These are phyloP conservation scores for Hanseniaspora occidentalis DNA, from an alignment of 805 yeast genomes.

Conservation along the genomic window DNA sequence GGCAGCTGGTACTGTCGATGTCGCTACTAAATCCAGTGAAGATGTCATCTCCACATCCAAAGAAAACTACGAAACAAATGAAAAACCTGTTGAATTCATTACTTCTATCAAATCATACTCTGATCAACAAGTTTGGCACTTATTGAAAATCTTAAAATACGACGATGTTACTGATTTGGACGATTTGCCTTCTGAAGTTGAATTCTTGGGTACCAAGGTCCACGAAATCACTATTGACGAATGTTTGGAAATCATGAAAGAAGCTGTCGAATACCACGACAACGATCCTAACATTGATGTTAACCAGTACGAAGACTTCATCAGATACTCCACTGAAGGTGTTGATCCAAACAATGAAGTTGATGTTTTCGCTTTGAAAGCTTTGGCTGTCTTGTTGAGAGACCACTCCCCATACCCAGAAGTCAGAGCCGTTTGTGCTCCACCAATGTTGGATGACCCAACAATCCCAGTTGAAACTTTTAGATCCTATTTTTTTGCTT, in stretches of 20 bases:
- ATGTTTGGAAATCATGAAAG: conserved; percentile 28
- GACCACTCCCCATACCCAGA: conserved; percentile 51
- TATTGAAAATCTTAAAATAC: conserved; percentile 4
- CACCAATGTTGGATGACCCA: conserved; percentile 31
- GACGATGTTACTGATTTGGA: conserved; percentile 10
- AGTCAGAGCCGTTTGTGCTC: conserved; percentile 49
- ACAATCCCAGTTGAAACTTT: conserved; percentile 37
- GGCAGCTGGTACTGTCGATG: conserved; percentile 28
- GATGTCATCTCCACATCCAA: background rate
- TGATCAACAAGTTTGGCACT: conserved; percentile 7
- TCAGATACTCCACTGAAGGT: conserved; percentile 18
- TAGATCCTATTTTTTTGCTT: conserved; percentile 27
- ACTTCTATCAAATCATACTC: conserved; percentile 6
- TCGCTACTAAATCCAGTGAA: conserved; percentile 11
- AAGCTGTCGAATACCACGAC: conserved; percentile 29
- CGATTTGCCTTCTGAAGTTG: conserved; percentile 12
- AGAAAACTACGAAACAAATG: background rate
- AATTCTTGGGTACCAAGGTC: conserved; percentile 31
- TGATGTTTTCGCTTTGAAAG: conserved; percentile 17
- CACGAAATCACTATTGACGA: conserved; percentile 26
- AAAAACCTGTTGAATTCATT: conserved; percentile 1
- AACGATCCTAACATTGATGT: conserved; percentile 37
- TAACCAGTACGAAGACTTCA: conserved; percentile 26
- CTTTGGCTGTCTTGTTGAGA: conserved; percentile 27
- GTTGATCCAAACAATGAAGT: conserved; percentile 12